Evolutionary conservation across 345 rosid genomes (phyloP), one percentile per base, ranked within the genome.

Genomic region (Clarkia xantiana): DNA sequence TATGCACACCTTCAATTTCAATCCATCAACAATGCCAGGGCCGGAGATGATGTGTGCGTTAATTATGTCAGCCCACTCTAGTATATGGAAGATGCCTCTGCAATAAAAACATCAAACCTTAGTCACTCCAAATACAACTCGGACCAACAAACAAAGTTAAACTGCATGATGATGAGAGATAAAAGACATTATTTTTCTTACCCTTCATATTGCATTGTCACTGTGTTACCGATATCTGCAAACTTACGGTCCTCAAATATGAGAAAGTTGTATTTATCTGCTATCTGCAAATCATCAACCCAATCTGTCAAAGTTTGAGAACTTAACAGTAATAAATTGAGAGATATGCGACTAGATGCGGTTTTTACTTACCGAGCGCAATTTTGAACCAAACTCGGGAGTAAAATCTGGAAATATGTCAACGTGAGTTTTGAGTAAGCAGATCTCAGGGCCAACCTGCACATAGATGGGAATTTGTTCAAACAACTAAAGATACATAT

Each of bases 121-220:
- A 25, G 25, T 23, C 6, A 9, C 52, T n/a, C 25, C 5, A 8
- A 23, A 10, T 22, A 22, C 2, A 22, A 22, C 25, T 2, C 3
- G 5, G 25, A 22, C 25, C 5, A 5, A 22, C 25, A 22, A 22
- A 22, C 25, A n/a, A n/a, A 22, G 25, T 22, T 22, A 22, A 2
- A 5, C 5, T 22, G 25, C 25, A 22, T 22, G 25, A 22, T 22
- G 25, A 22, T n/a, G 52, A 6, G 29, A 29, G 4, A 10, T 47
- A 22, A 22, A 2, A 22, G 25, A 22, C 3, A 22, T 22, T 22
- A 22, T 22, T 5, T 22, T 22, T 22, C 25, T 61, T 64, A 86
- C 98, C 95, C 90, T 78, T 86, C 98, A 62, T 81, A 84, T 68
- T 91, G 96, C 98, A 91, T 80, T 6, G 98, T 84, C 63, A 91